Conservation (phyloP, 2,329 filamentous ascomycete species). For the Ascomycota sp. region DNA sequence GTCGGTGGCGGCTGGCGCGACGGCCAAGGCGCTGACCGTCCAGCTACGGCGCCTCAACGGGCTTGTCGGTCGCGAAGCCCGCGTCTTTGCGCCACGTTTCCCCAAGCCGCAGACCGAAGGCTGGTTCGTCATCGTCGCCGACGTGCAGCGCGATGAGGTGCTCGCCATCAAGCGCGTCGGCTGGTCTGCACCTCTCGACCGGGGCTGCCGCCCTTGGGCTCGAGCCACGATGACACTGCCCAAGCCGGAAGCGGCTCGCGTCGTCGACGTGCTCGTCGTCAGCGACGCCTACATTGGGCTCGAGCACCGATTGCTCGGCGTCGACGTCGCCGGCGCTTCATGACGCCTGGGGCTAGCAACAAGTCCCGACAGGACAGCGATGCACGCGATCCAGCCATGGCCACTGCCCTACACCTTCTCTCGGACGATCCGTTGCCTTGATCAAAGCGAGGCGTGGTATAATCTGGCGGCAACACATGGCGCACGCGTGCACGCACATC, state of each 20-base stretch:
- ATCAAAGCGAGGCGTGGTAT: no score
- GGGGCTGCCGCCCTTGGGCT: constrained; percentile 27
- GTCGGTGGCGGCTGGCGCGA: constrained; percentile 32
- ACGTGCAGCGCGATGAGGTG: constrained; percentile 49
- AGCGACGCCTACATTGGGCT: constrained; percentile 81
- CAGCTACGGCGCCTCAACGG: constrained; percentile 46
- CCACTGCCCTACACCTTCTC: no score
- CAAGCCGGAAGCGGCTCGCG: constrained; percentile 27
- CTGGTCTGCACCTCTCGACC: constrained; percentile 32
- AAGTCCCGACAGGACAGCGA: no score
- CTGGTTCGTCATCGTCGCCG: constrained; percentile 67
- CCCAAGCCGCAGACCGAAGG: constrained; percentile 90
- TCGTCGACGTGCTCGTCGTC: constrained; percentile 53
- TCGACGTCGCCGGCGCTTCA: constrained; percentile 29
- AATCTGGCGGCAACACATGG: no score
- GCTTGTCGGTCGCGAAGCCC: constrained; percentile 41
- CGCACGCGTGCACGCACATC: no score
- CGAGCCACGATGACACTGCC: constrained; percentile 42
- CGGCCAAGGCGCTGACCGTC: constrained; percentile 41
- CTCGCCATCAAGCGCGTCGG: constrained; percentile 70
- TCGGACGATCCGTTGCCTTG: no score
- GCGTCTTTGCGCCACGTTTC: constrained; percentile 73
- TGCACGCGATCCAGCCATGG: no score
- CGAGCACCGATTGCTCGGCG: constrained; percentile 26
- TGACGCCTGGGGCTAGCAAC: background rate